Evolutionary conservation across 2,329 filamentous ascomycete species (phyloP).

Genomic region (Botrytis sinoallii): DNA sequence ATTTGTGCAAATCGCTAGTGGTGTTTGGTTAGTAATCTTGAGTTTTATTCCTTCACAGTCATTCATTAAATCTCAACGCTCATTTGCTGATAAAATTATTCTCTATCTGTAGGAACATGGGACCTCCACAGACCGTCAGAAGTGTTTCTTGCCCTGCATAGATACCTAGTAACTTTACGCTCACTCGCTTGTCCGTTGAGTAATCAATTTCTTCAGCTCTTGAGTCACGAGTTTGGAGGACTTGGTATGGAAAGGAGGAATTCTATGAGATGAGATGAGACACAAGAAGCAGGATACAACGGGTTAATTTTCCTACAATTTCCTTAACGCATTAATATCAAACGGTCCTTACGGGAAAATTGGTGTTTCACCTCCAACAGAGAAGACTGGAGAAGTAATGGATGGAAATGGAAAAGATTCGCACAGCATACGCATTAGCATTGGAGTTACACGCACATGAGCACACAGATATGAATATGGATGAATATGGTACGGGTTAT

Average conservation of each 20-base stretch:
- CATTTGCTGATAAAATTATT: neutral
- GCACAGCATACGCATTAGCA: neutral
- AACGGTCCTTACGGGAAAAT: neutral
- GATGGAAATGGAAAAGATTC: neutral
- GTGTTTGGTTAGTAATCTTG: constrained; percentile 20
- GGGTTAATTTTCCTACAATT: neutral
- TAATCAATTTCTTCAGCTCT: neutral
- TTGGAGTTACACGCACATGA: neutral
- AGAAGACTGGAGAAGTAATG: neutral
- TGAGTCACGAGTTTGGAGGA: neutral
- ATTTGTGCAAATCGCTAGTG: constrained; percentile 17
- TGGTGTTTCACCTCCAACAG: neutral
- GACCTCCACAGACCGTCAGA: constrained; percentile 32
- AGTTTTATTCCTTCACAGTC: neutral
- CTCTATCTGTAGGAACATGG: constrained; percentile 22
- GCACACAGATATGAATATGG: neutral
- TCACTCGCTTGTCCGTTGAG: neutral
- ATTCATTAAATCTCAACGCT: neutral
- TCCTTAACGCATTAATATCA: neutral
- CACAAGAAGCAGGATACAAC: neutral
- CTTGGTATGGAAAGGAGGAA: neutral
- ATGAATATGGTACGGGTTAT: neutral
- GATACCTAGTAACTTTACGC: neutral
- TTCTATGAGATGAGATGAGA: neutral
- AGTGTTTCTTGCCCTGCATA: constrained; percentile 24